Conservation (phyloP, 805 yeast genomes). For the Candida peoriensis region DNA sequence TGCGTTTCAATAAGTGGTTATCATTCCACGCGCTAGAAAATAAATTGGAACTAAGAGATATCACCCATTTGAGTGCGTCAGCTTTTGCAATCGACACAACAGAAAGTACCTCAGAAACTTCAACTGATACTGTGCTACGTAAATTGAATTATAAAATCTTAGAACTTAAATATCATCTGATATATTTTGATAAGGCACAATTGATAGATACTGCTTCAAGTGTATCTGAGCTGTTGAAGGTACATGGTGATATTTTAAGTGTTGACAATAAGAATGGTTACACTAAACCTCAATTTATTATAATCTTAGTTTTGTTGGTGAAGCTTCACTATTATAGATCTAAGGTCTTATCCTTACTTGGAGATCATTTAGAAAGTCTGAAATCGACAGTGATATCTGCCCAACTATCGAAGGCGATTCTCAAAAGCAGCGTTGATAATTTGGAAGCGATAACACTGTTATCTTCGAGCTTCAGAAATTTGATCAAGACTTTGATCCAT, state of each 20-base stretch:
- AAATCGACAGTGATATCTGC: slow-evolving; percentile 43
- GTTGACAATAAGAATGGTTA: slow-evolving; percentile 12
- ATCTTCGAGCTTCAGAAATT: slow-evolving; percentile 32
- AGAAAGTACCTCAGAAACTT: neutral
- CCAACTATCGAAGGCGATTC: slow-evolving; percentile 47
- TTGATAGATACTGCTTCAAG: slow-evolving; percentile 7
- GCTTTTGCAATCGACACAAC: slow-evolving; percentile 2
- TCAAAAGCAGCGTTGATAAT: slow-evolving; percentile 34
- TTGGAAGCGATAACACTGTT: slow-evolving; percentile 30
- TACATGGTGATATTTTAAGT: slow-evolving; percentile 4
- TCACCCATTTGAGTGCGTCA: slow-evolving; percentile 2
- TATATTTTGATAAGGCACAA: slow-evolving; percentile 10
- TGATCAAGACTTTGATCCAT: slow-evolving; percentile 37
- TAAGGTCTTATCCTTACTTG: slow-evolving; percentile 14
- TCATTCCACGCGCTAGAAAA: slow-evolving; percentile 9
- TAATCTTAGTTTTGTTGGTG: slow-evolving; percentile 8
- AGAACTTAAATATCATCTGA: slow-evolving; percentile 13
- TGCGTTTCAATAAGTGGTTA: slow-evolving; percentile 14
- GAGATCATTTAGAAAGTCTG: slow-evolving; percentile 22
- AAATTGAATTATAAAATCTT: slow-evolving; percentile 8
- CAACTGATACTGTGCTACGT: slow-evolving; percentile 5
- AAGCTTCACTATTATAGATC: slow-evolving; percentile 16
- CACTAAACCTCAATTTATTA: slow-evolving; percentile 8
- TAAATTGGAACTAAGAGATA: slow-evolving; percentile 8
- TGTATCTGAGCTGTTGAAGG: slow-evolving; percentile 1